Percentiles rank a stretch among this genome's conserved stretches.
phyloP scores from a whole-genome alignment of 345 rosid genomes.

The Eucalyptus erythrocorys region DNA sequence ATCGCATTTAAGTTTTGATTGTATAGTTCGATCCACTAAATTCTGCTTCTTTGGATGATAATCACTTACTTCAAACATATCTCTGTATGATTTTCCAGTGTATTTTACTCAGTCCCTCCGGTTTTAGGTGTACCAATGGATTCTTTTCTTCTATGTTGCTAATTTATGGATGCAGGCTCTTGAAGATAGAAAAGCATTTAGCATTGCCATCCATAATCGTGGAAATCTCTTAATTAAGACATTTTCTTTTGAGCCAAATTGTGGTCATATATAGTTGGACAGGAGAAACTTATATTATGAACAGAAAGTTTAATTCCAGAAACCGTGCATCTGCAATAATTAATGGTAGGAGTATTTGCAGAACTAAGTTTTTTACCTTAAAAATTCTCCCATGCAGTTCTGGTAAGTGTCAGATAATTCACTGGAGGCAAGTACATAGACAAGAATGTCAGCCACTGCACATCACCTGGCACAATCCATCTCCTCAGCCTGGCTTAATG shows the following conservation, averaged over 20 bases:
- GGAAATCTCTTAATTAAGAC: not conserved
- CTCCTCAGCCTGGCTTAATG: slow-evolving; percentile 21
- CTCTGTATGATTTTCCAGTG: not conserved
- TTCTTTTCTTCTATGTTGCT: not conserved
- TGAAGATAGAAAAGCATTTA: not conserved
- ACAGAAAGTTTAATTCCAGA: not conserved
- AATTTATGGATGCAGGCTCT: not conserved
- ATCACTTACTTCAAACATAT: not conserved
- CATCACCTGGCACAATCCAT: slow-evolving; percentile 18
- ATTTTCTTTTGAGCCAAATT: not conserved
- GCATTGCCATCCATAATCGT: not conserved
- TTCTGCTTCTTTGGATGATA: not conserved
- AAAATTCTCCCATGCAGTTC: slow-evolving; percentile 38
- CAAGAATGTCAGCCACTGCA: slow-evolving; percentile 50
- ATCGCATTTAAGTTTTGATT: not conserved
- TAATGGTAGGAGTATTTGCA: not conserved
- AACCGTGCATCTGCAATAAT: not conserved
- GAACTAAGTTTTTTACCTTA: not conserved
- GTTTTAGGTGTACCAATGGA: not conserved
- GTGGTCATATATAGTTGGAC: not conserved
- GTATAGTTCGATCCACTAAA: not conserved
- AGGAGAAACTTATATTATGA: not conserved
- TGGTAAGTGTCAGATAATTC: slow-evolving; percentile 88
- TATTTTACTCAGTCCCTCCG: not conserved
- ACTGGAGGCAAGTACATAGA: slow-evolving; percentile 81